Evolutionary conservation across 768 basidiomycete species (phyloP).

Genomic region (Phylloporus rhodoxanthus): DNA sequence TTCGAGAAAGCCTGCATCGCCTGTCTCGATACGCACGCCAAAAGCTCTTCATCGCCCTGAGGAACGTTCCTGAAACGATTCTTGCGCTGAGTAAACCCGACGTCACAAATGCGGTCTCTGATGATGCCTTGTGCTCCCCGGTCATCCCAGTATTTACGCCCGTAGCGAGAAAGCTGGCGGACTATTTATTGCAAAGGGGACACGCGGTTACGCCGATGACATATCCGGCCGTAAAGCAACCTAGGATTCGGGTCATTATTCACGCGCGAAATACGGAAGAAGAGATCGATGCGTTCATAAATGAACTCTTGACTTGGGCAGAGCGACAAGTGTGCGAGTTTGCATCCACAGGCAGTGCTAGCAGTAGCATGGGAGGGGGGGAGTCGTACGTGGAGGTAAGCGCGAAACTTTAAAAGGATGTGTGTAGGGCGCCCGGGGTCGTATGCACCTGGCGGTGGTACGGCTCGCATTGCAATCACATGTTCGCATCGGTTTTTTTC

Average conservation of each 20-base stretch:
- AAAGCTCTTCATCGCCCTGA: slow-evolving; percentile 3
- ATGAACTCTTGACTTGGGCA: slow-evolving; percentile 11
- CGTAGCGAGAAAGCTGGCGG: slow-evolving; percentile 4
- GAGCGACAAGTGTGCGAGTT: background rate
- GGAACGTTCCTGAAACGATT: slow-evolving; percentile 4
- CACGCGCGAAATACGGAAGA: slow-evolving; percentile 16
- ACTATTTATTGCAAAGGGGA: slow-evolving; percentile 13
- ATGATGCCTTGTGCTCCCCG: slow-evolving; percentile 11
- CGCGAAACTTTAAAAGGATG: slow-evolving; percentile 14
- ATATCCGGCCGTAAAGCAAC: slow-evolving; percentile 10
- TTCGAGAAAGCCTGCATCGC: slow-evolving; percentile 8
- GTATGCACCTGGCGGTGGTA: too few relatives aligned
- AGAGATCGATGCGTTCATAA: slow-evolving; percentile 10
- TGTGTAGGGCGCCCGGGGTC: too few relatives aligned
- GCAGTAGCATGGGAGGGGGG: background rate
- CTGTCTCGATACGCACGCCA: slow-evolving; percentile 12
- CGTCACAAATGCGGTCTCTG: background rate
- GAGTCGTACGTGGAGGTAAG: background rate
- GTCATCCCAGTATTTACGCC: slow-evolving; percentile 19
- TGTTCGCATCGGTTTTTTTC: too few relatives aligned
- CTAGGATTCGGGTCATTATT: slow-evolving; percentile 15
- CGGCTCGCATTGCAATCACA: too few relatives aligned
- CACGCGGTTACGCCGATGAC: slow-evolving; percentile 10
- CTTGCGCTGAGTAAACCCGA: background rate
- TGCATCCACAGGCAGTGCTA: background rate